phyloP scores from a whole-genome alignment of 345 rosid species.

The Gossypium turneri region DNA sequence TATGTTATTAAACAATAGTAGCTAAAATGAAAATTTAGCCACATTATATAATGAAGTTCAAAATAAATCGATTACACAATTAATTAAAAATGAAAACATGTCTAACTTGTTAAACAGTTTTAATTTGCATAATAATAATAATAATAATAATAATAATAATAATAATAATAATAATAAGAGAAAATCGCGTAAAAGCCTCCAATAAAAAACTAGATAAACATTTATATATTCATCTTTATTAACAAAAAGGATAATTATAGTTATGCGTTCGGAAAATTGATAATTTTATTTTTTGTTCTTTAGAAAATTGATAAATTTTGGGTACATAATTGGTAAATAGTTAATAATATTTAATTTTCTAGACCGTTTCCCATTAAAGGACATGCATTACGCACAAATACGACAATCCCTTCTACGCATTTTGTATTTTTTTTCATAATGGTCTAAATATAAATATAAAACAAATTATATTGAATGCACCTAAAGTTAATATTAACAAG shows the following conservation, averaged over 20 bases:
- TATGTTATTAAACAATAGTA: neutral
- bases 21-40: neutral
- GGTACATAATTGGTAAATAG: neutral
- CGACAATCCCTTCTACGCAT: too few species aligned
- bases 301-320: neutral
- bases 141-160: too few species aligned
- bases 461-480: neutral
- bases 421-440: too few species aligned
- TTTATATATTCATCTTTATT: neutral
- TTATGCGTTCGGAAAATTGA: too few species aligned
- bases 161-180: too few species aligned
- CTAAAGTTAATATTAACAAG: neutral
- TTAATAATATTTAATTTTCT: neutral
- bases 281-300: too few species aligned
- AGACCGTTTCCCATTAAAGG: neutral
- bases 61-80: neutral
- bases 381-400: neutral
- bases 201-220: neutral
- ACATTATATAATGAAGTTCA: neutral
- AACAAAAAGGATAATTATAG: neutral
- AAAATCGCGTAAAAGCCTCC: neutral
- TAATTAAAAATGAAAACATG: neutral
- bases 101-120: neutral
- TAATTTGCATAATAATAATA: neutral
- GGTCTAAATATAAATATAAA: neutral